phyloP scores from a whole-genome alignment of 2,329 filamentous ascomycete species.

The Parascedosporium putredinis region DNA sequence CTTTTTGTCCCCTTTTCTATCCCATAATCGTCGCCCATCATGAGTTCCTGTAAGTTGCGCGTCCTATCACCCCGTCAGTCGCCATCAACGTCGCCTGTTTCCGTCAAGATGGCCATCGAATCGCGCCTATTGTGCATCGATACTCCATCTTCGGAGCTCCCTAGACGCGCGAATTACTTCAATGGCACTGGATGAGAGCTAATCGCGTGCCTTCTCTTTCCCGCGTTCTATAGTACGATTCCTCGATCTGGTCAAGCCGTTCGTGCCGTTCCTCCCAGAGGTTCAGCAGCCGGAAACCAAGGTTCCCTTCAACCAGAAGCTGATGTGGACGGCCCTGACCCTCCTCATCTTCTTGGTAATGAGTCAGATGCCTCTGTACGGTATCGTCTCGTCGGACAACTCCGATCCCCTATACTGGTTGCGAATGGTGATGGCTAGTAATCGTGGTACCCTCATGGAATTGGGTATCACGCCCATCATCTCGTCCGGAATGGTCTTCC shows the following conservation, averaged over 20 bases:
- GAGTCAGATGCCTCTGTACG: conserved; percentile 99
- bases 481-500: conserved; percentile 99
- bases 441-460: conserved; percentile 92
- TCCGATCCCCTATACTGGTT: conserved; percentile 99
- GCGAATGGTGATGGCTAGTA: conserved; percentile 99
- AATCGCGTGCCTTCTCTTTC: background rate
- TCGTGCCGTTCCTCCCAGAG: conserved; percentile 98
- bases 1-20: conserved; percentile 18
- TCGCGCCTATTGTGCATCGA: background rate
- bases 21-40: conserved; percentile 26
- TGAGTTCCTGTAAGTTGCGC: conserved; percentile 43
- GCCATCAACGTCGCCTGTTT: background rate
- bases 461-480: conserved; percentile 97
- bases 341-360: conserved; percentile 99
- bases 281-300: conserved; percentile 98
- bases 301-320: conserved; percentile 96
- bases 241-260: conserved; percentile 98
- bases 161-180: background rate
- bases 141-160: background rate
- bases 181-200: conserved; percentile 1
- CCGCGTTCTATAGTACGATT: conserved; percentile 75
- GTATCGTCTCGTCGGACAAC: conserved; percentile 97
- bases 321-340: conserved; percentile 92
- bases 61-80: background rate
- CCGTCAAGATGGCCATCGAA: background rate